Evolutionary conservation across 371 early-diverging fungal genomes (phyloP), one percentile per base, ranked within the genome.

Genomic region (Globomyces sp.): DNA sequence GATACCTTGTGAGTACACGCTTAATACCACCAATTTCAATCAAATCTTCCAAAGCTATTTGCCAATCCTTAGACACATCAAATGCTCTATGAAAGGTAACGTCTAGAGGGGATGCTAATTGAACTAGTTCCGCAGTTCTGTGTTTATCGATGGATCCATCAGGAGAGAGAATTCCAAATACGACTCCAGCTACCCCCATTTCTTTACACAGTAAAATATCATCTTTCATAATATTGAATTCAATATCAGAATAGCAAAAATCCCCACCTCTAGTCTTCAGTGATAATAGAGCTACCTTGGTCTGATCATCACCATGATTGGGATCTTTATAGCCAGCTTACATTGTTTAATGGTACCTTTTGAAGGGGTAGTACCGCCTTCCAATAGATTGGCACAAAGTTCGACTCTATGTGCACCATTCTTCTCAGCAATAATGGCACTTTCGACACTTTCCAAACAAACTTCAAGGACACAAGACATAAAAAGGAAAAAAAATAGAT

Each of bases 71-170:
- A 4, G 79, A 71, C 73, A 86, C 76, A 58, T 87, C 87, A 64
- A 87, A 87, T 1, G 87, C 87, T n/a, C 87, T 72, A 60, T 87
- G 87, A 63, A 85, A 85, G 6, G 86, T 85, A 1, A 87, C 86
- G 58, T 69, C 51, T 79, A 87, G 71, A 4, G 86, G 85, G 6
- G 65, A 47, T n/a, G 86, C 80, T 49, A 80, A 68, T 8, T 78
- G 70, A 10, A 84, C 82, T 40, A 86, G 74, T 41, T 75, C 74
- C 34, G 24, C 53, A 5, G 46, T 36, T 47, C 83, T 72, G 2
- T 51, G 66, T 34, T 68, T 68, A 65, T 87, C 87, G 39, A 87
- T 71, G 1, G 74, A 66, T 9, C 87, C 86, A 58, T 84, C 73
- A 4, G 77, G 77, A 2, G 61, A 58, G 2, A 87, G 71, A 24